Evolutionary conservation across 2,329 filamentous ascomycete genomes (phyloP), one percentile per base, ranked within the genome.

Genomic region (Albifimbria verrucaria): DNA sequence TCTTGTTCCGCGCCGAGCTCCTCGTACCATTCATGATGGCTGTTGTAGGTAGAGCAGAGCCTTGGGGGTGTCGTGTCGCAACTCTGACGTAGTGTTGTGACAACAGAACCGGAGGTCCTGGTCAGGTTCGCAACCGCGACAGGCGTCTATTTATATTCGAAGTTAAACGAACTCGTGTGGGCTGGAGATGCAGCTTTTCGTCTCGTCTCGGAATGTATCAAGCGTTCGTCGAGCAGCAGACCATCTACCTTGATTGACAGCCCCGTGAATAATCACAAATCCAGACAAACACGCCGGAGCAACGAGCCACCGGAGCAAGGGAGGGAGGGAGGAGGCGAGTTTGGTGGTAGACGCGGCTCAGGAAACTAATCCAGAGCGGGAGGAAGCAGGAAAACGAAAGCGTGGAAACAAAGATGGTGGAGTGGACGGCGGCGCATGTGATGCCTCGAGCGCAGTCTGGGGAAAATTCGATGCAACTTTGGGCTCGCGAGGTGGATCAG

Each of bases 1-100:
- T 77, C 72, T 82, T 82, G 55, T 71, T 69, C 65, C 76, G 74
- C 56, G 71, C 66, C 39, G 71, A 69, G 32, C 68, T 62, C 54
- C 66, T 65, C 51, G 69, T 61, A 54, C 73, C 72, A 59, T 78
- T 78, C 77, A 80, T 80, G 54, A 52, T 62, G 65, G 54, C 45
- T 45, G 9, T 44, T 23, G 42, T 4, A 15, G 4, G 42, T 23
- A n/a, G 42, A 20, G 18, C 11, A 20, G 15, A 20, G 18, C 43
- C 18, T 5, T 39, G 12, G 18, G 32, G 32, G 32, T 39, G 32
- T 39, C 32, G 32, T 6, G 32, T 39, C 32, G 32, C 52, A 53
- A 54, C 54, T 52, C 54, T 55, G 57, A 53, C 54, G 54, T 50
- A 61, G 59, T 59, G 56, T 57, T 36, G 59, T 55, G 62, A 60